These are phyloP conservation scores for Syzygium aqueum DNA, from an alignment of 345 rosid genomes.

Conservation along the genomic window DNA sequence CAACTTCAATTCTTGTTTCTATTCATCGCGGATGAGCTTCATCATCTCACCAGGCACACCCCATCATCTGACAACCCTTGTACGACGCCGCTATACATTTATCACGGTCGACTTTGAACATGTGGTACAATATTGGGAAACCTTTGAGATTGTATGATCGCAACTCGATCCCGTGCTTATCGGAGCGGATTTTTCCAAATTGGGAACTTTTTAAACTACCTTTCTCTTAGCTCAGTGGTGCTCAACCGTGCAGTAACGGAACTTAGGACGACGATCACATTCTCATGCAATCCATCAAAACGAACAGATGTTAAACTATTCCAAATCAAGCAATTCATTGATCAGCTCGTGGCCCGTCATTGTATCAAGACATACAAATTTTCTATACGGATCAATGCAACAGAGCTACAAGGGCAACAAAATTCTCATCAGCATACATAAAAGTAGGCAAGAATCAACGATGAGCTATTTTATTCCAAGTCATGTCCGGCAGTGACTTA, in stretches of 20 bases:
- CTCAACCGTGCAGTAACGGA: not conserved
- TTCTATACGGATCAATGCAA: not conserved
- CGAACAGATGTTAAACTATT: not conserved
- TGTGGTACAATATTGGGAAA: not conserved
- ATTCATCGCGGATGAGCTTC: not conserved
- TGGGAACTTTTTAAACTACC: not conserved
- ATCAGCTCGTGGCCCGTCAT: not conserved
- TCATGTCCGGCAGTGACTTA: not conserved
- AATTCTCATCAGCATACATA: not conserved
- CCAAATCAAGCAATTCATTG: not conserved
- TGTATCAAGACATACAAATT: not conserved
- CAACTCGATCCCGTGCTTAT: not conserved
- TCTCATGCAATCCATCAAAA: not conserved
- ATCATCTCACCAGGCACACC: not conserved
- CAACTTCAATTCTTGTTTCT: not conserved
- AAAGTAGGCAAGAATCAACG: not conserved
- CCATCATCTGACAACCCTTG: not conserved
- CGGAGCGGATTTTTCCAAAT: not conserved
- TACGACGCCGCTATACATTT: not conserved
- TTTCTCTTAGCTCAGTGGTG: not conserved
- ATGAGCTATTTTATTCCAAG: not conserved
- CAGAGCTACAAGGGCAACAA: not conserved
- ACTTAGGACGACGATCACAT: not conserved
- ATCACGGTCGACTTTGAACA: not conserved
- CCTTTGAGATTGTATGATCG: not conserved